Evolutionary conservation across 2,329 filamentous ascomycete genomes (phyloP).

Genomic region (Penicillium verrucosum): DNA sequence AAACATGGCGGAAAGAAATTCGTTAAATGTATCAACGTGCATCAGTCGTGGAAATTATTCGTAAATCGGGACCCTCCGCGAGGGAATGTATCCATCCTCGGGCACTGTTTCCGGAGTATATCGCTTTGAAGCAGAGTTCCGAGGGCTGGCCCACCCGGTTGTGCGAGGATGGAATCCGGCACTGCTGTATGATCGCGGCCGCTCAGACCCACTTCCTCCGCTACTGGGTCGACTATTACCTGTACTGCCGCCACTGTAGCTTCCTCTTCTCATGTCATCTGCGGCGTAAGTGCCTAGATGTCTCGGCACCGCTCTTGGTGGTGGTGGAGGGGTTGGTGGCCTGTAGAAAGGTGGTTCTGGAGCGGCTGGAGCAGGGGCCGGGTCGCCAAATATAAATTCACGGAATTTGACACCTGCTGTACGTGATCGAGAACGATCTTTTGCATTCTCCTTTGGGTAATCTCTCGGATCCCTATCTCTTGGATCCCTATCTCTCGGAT

Average conservation of each 20-base stretch:
- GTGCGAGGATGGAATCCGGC: slow-evolving; percentile 13
- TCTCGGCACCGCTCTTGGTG: slow-evolving; percentile 16
- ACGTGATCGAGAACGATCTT: slow-evolving; percentile 18
- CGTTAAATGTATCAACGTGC: neutral
- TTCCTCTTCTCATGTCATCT: slow-evolving; percentile 27
- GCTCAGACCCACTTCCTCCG: slow-evolving; percentile 25
- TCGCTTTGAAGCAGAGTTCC: slow-evolving; percentile 19
- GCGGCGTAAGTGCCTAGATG: slow-evolving; percentile 23
- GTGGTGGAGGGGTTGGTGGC: slow-evolving; percentile 11
- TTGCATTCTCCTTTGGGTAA: neutral
- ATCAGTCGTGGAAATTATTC: slow-evolving; percentile 11
- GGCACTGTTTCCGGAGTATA: slow-evolving; percentile 16
- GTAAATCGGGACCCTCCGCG: slow-evolving; percentile 18
- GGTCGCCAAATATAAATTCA: slow-evolving; percentile 25
- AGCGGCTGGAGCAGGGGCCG: slow-evolving; percentile 10
- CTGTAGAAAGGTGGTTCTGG: slow-evolving; percentile 19
- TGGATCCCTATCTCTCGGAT: neutral
- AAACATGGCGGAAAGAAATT: neutral
- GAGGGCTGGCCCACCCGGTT: slow-evolving; percentile 20
- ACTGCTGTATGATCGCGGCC: slow-evolving; percentile 23
- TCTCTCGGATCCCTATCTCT: neutral
- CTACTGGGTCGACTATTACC: slow-evolving; percentile 21
- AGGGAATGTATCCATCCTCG: slow-evolving; percentile 16
- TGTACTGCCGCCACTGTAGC: slow-evolving; percentile 21
- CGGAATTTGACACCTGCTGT: slow-evolving; percentile 23